Conservation (phyloP, 2,329 filamentous ascomycete species). For the Sclerotinia trifoliorum region DNA sequence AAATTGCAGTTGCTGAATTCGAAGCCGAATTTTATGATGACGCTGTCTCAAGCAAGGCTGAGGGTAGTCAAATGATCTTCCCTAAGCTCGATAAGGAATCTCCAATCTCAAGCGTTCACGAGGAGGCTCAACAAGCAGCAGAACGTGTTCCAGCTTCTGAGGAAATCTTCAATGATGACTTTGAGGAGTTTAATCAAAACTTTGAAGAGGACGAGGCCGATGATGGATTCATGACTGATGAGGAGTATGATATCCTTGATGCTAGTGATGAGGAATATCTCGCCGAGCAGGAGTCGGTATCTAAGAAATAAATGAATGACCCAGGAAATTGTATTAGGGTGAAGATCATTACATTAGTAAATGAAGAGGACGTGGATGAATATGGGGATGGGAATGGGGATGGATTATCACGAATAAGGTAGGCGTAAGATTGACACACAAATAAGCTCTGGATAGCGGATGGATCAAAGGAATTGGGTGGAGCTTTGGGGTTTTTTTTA, state of each 20-base stretch:
- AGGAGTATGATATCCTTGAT: slow-evolving; percentile 97
- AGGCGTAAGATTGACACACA: slow-evolving; percentile 39
- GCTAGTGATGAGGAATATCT: slow-evolving; percentile 85
- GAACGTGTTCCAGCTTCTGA: slow-evolving; percentile 48
- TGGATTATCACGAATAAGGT: slow-evolving; percentile 19
- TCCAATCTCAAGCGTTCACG: slow-evolving; percentile 74
- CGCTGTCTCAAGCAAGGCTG: slow-evolving; percentile 25
- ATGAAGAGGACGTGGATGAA: slow-evolving; percentile 20
- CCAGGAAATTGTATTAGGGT: slow-evolving; percentile 15
- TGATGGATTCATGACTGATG: slow-evolving; percentile 87
- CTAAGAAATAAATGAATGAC: slow-evolving; percentile 34
- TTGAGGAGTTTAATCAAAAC: slow-evolving; percentile 51
- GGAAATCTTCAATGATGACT: slow-evolving; percentile 39
- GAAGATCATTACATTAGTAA: background rate
- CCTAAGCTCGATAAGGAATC: slow-evolving; percentile 95
- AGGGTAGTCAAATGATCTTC: slow-evolving; percentile 83
- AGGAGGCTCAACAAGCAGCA: slow-evolving; percentile 49
- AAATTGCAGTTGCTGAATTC: background rate
- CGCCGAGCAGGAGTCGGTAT: slow-evolving; percentile 47
- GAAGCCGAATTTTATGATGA: background rate
- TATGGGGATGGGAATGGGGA: slow-evolving; percentile 21
- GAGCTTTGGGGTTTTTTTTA: slow-evolving; percentile 31
- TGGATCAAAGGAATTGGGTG: slow-evolving; percentile 20
- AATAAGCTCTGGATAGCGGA: slow-evolving; percentile 34
- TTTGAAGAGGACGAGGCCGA: slow-evolving; percentile 61